Conservation (phyloP, 768 basidiomycete genomes). For the Mrakia gelida region DNA sequence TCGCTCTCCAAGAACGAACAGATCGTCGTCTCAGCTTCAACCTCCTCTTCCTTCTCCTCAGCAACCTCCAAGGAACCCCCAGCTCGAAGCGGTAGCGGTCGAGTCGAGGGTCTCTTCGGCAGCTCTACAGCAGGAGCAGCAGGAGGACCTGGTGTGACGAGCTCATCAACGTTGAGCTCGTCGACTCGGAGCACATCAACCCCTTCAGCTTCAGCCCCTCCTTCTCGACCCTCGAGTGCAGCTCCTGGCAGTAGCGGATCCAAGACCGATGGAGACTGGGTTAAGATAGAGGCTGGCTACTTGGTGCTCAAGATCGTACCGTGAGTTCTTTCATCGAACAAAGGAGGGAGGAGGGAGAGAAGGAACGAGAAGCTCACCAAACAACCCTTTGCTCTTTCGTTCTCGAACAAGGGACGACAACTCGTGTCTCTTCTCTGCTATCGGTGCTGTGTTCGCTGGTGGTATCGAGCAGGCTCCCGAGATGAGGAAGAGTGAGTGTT, state of each 20-base stretch:
- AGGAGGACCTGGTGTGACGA: background rate
- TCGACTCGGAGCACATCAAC: background rate
- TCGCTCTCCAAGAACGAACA: conserved; percentile 77
- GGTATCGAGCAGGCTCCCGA: conserved; percentile 61
- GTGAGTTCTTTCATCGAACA: background rate
- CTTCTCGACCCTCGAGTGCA: background rate
- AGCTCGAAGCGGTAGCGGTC: conserved; percentile 31
- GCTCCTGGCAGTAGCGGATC: background rate
- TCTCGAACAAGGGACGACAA: conserved; percentile 68
- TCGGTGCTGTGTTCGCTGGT: conserved; percentile 81
- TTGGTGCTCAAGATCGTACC: conserved; percentile 22
- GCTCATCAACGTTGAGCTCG: background rate
- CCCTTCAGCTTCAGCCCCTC: background rate
- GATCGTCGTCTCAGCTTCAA: conserved; percentile 61
- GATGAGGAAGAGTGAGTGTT: conserved; percentile 72
- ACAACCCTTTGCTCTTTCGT: background rate
- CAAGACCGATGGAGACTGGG: conserved; percentile 8
- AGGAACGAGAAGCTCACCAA: background rate
- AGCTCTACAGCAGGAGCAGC: background rate
- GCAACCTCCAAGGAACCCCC: conserved; percentile 21
- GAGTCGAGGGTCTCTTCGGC: background rate
- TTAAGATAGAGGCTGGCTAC: conserved; percentile 15
- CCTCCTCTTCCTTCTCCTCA: conserved; percentile 20
- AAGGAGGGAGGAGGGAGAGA: background rate
- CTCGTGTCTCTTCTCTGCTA: conserved; percentile 84